Percentiles rank a stretch among this genome's conserved stretches.
Conservation (phyloP, 2,329 filamentous ascomycete genomes). For the Rhexocercosporidium sp. region DNA sequence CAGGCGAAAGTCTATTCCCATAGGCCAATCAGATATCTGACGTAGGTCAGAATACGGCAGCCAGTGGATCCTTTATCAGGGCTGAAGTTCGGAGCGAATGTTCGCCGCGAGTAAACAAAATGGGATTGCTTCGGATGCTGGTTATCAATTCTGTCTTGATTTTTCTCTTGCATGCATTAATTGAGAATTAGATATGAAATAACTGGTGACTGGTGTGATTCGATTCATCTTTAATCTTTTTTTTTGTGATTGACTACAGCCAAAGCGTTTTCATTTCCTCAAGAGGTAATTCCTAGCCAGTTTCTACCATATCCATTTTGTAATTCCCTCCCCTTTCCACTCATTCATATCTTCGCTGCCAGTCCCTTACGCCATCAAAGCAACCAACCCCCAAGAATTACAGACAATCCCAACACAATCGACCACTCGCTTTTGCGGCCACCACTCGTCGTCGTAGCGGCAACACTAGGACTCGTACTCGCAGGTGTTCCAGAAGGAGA, state of each 20-base stretch:
- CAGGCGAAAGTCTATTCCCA: conserved; percentile 2
- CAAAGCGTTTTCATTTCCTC: too few relatives aligned
- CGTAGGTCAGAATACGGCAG: neutral
- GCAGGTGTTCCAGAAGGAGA: conserved; percentile 8
- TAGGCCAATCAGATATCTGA: neutral
- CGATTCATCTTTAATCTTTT: too few relatives aligned
- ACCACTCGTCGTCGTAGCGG: conserved; percentile 18
- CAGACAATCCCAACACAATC: conserved; percentile 21
- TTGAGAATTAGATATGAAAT: too few relatives aligned
- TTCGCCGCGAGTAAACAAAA: too few relatives aligned
- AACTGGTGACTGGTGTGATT: too few relatives aligned
- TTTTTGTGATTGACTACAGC: too few relatives aligned
- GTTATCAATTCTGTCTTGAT: too few relatives aligned
- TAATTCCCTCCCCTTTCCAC: neutral
- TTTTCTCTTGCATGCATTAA: too few relatives aligned
- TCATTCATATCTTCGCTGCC: neutral
- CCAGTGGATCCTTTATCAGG: neutral
- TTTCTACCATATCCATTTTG: neutral
- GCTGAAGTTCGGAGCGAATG: neutral
- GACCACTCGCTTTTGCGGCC: conserved; percentile 18
- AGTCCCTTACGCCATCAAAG: conserved; percentile 27
- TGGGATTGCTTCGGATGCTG: too few relatives aligned
- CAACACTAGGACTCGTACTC: conserved; percentile 1
- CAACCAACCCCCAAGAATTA: conserved; percentile 32
- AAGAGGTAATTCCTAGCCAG: neutral